Conservation (phyloP, 306 rosid species). For the Corylus americana region DNA sequence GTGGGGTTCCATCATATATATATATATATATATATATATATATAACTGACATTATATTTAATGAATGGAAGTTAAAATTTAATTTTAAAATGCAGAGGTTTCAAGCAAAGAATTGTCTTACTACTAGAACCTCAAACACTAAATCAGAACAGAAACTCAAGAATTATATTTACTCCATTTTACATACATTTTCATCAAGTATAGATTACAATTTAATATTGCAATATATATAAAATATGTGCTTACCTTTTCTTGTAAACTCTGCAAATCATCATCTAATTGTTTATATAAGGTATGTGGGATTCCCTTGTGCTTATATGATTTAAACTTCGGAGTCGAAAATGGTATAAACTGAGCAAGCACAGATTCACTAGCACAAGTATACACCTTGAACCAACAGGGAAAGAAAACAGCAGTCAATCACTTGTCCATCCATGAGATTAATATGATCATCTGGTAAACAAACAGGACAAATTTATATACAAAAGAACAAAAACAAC, state of each 20-base stretch:
- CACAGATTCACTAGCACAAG: conserved; percentile 69
- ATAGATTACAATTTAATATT: neutral
- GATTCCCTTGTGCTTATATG: conserved; percentile 35
- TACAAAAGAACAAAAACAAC: conserved; percentile 40
- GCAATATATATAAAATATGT: conserved; percentile 15
- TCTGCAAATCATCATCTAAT: conserved; percentile 33
- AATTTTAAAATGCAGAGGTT: neutral
- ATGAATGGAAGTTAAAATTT: neutral
- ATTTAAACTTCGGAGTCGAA: conserved; percentile 69
- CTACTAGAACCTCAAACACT: neutral
- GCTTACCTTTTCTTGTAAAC: conserved; percentile 52
- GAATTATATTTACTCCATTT: neutral
- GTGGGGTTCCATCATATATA: too few species aligned
- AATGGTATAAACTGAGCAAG: conserved; percentile 60
- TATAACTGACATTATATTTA: neutral
- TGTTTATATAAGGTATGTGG: conserved; percentile 26
- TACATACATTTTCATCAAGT: neutral
- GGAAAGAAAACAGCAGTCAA: neutral
- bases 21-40: neutral
- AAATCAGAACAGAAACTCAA: neutral
- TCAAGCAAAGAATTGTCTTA: neutral
- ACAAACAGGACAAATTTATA: neutral
- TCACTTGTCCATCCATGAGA: neutral
- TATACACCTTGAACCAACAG: conserved; percentile 67
- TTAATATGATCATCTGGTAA: neutral